Base-by-base conservation (phyloP, 805 yeast genomes). In the Candida sonorensis region DNA sequence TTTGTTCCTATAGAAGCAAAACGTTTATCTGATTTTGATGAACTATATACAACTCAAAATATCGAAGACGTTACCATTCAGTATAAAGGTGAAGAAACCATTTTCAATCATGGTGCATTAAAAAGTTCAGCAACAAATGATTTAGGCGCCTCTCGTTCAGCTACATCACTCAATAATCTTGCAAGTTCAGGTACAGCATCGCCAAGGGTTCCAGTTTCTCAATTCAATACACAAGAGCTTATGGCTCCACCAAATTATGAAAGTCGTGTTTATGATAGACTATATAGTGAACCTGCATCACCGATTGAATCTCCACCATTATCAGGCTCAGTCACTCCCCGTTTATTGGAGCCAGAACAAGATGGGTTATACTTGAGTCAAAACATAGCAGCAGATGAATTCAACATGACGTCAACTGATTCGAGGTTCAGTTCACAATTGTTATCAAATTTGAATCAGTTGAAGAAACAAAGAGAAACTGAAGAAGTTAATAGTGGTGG, bases 211-310 rank as follows among this genome's bases (percentile, higher is more conserved):
- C n/a, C n/a, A n/a, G n/a, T n/a, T n/a, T n/a, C n/a, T n/a, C n/a
- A n/a, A n/a, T n/a, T n/a, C 13, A 52, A 47, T 30, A 64, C 67
- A 5, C 62, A 69, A 34, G 69, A 60, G 28, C 50, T 74, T 28
- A 67, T 75, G 61, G 92, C 95, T 1, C 96, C 96, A 3, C 95
- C 97, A 17, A 69, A 80, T 36, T 87, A 87, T 53, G 87, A 76
- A 37, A 75, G 70, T 34, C 94, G 84, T 54, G 73, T 85, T 23
- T 83, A 81, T 55, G 97, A 87, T 57, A 64, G 82, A 35, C 57
- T 87, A 15, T 86, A 83, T 83, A 69, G 72, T 22, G 88, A 79
- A 36, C 64, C 76, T 7, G 51, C 46, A 4, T 61, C 75, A 5
- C 77, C 75, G 5, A 40, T 55, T 6, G 74, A 67, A 15, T 66